phyloP scores from a whole-genome alignment of 495 filamentous ascomycete genomes.

The Penicillium cinerascens region DNA sequence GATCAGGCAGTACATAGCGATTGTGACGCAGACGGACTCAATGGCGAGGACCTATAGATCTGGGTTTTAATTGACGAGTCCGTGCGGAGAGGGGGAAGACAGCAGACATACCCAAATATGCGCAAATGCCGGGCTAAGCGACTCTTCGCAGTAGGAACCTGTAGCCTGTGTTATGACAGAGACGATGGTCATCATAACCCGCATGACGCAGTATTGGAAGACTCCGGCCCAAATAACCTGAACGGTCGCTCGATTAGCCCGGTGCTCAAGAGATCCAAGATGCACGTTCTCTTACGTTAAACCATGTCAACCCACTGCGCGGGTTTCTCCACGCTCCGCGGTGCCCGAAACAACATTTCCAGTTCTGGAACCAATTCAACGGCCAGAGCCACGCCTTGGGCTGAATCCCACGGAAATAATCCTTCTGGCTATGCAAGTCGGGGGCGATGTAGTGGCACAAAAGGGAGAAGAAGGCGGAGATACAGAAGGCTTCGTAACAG shows the following conservation, averaged over 20 bases:
- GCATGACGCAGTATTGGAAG: constrained; percentile 74
- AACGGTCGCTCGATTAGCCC: neutral
- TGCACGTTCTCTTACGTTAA: constrained; percentile 55
- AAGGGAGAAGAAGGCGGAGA: constrained; percentile 87
- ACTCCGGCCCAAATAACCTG: constrained; percentile 67
- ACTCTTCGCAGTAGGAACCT: constrained; percentile 63
- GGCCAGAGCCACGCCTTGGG: constrained; percentile 76
- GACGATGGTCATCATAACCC: constrained; percentile 58
- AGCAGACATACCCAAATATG: constrained; percentile 63
- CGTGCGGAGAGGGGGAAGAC: constrained; percentile 34
- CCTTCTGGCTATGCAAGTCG: constrained; percentile 78
- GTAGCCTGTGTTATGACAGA: constrained; percentile 54
- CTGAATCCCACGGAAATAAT: constrained; percentile 72
- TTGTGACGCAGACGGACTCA: constrained; percentile 67
- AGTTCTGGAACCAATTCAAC: constrained; percentile 58
- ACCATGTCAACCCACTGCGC: constrained; percentile 85
- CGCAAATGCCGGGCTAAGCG: constrained; percentile 60
- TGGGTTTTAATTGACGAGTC: neutral
- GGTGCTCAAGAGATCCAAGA: neutral
- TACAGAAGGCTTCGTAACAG: constrained; percentile 91
- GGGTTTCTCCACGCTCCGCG: constrained; percentile 69
- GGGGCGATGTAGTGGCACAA: constrained; percentile 81
- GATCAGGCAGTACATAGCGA: constrained; percentile 91
- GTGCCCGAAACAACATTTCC: constrained; percentile 62
- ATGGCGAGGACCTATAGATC: constrained; percentile 57